Conservation (phyloP, 768 basidiomycete genomes). For the Mycena chlorophos region DNA sequence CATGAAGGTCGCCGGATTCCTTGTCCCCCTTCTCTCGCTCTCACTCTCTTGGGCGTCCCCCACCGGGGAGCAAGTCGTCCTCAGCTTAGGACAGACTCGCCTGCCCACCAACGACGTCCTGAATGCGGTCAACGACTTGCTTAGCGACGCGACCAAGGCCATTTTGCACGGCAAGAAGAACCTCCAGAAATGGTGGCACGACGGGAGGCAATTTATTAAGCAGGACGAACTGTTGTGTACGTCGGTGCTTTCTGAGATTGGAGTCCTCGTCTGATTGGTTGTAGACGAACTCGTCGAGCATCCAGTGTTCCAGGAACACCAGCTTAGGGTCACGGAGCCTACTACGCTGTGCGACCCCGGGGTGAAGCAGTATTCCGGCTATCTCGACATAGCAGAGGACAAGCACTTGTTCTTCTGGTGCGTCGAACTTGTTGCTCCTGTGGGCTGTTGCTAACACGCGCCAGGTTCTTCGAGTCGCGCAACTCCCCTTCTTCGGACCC, state of each 20-base stretch:
- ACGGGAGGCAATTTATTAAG: slow-evolving; percentile 66
- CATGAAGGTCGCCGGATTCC: slow-evolving; percentile 39
- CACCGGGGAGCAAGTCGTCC: slow-evolving; percentile 48
- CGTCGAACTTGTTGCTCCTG: slow-evolving; percentile 17
- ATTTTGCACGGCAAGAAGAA: slow-evolving; percentile 47
- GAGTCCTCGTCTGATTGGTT: slow-evolving; percentile 4
- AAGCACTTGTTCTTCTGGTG: slow-evolving; percentile 90
- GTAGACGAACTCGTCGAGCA: slow-evolving; percentile 68
- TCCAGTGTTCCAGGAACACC: slow-evolving; percentile 48
- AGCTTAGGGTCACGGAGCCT: slow-evolving; percentile 65
- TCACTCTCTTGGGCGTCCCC: slow-evolving; percentile 37
- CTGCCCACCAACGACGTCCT: slow-evolving; percentile 18
- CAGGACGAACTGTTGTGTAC: slow-evolving; percentile 71
- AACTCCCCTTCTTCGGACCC: slow-evolving; percentile 73
- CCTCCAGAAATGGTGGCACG: slow-evolving; percentile 60
- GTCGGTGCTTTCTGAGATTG: neutral
- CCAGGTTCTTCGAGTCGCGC: slow-evolving; percentile 88
- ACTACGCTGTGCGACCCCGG: slow-evolving; percentile 67
- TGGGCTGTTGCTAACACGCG: neutral
- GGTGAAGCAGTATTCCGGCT: slow-evolving; percentile 83
- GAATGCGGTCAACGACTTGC: slow-evolving; percentile 33
- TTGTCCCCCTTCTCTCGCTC: slow-evolving; percentile 38
- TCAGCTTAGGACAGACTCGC: slow-evolving; percentile 38
- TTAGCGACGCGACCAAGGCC: slow-evolving; percentile 44
- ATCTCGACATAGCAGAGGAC: slow-evolving; percentile 76